Percentiles rank a stretch among this genome's conserved stretches.
These are phyloP conservation scores for Aegilops speltoides DNA, from an alignment of 176 grass and related monocot species.

Conservation along the genomic window DNA sequence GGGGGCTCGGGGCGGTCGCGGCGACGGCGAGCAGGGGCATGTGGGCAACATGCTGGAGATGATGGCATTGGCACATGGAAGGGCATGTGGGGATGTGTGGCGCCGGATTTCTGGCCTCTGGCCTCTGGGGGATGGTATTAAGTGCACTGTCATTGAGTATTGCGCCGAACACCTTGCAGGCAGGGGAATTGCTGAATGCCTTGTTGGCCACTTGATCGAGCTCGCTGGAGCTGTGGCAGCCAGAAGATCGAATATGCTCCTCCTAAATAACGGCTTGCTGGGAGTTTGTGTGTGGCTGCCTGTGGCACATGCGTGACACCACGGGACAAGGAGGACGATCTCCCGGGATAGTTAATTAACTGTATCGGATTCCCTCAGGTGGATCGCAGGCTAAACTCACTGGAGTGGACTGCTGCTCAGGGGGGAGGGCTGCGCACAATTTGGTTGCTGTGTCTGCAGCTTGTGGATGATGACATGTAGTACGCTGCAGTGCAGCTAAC, in stretches of 20 bases:
- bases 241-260: no score
- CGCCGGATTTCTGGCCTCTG: constrained; percentile 36
- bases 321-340: neutral
- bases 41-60: constrained; percentile 42
- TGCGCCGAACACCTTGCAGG: constrained; percentile 25
- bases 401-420: neutral
- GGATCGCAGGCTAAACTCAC: neutral
- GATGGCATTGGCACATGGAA: neutral
- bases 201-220: constrained; percentile 2
- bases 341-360: neutral
- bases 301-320: neutral
- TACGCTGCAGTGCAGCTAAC: neutral
- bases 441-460: neutral
- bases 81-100: constrained; percentile 24
- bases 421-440: neutral
- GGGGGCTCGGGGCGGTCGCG: constrained; percentile 26
- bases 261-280: no score
- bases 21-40: constrained; percentile 38
- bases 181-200: neutral
- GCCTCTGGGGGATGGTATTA: neutral
- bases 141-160: neutral
- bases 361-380: neutral
- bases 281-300: neutral
- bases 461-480: neutral
- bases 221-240: no score